Percentiles rank a stretch among this genome's conserved stretches.
phyloP scores from a whole-genome alignment of 2,329 filamentous ascomycete genomes.

The Neobulgaria alba region DNA sequence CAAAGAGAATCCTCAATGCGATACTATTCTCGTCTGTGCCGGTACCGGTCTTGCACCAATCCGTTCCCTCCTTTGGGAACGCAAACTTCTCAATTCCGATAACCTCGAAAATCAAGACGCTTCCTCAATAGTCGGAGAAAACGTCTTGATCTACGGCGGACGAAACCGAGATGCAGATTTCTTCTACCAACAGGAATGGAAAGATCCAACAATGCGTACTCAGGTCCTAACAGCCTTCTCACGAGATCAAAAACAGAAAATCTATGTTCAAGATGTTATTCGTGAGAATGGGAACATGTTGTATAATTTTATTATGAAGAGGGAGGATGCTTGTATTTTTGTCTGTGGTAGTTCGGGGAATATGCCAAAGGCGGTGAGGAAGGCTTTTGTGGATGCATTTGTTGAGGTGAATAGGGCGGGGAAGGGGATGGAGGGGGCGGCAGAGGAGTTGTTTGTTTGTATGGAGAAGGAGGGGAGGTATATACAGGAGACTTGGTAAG shows the following conservation, averaged over 20 bases:
- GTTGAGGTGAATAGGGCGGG: background rate
- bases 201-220: conserved; percentile 34
- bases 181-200: conserved; percentile 76
- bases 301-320: conserved; percentile 30
- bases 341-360: conserved; percentile 53
- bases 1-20: conserved; percentile 31
- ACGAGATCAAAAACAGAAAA: conserved; percentile 53
- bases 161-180: conserved; percentile 68
- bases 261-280: conserved; percentile 52
- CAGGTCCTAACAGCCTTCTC: conserved; percentile 60
- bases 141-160: conserved; percentile 73
- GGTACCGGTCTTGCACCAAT: conserved; percentile 85
- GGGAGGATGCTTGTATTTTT: conserved; percentile 43
- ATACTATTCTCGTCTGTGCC: conserved; percentile 71
- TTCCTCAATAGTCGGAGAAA: conserved; percentile 17
- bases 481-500: conserved; percentile 65
- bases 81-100: conserved; percentile 30
- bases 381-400: conserved; percentile 42
- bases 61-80: conserved; percentile 70
- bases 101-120: conserved; percentile 20
- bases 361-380: conserved; percentile 63
- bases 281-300: conserved; percentile 30
- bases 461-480: conserved; percentile 53
- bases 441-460: background rate
- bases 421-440: background rate